Evolutionary conservation across 2,329 filamentous ascomycete species (phyloP).

Genomic region (Curvularia verruculosa): DNA sequence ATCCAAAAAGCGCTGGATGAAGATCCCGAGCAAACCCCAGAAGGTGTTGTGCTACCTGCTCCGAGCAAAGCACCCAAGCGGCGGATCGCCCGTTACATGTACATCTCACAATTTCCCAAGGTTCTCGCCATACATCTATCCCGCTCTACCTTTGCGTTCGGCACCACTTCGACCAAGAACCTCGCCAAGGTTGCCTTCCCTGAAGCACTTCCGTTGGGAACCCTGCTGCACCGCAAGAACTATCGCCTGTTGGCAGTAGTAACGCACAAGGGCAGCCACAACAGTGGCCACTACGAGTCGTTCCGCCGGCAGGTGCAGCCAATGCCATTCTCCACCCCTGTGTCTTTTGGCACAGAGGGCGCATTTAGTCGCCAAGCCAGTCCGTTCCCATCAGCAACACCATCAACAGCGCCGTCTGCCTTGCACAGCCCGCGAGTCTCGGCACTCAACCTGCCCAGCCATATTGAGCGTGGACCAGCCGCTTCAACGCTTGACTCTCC

Average conservation of each 20-base stretch:
- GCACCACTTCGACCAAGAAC: conserved; percentile 84
- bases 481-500: conserved; percentile 38
- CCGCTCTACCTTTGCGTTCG: conserved; percentile 85
- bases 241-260: conserved; percentile 88
- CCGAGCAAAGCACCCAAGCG: conserved; percentile 76
- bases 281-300: conserved; percentile 96
- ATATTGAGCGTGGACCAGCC: conserved; percentile 36
- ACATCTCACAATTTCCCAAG: conserved; percentile 86
- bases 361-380: conserved; percentile 69
- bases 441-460: conserved; percentile 35
- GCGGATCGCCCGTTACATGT: conserved; percentile 84
- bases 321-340: conserved; percentile 80
- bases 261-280: conserved; percentile 92
- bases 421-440: conserved; percentile 57
- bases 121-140: conserved; percentile 91
- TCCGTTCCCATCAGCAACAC: conserved; percentile 54
- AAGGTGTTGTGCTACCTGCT: conserved; percentile 76
- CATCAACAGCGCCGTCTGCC: conserved; percentile 44
- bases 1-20: conserved; percentile 74
- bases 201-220: conserved; percentile 81
- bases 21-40: conserved; percentile 79
- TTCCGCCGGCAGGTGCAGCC: conserved; percentile 85
- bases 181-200: conserved; percentile 92
- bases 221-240: conserved; percentile 75
- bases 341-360: conserved; percentile 76